Evolutionary conservation across 1,284 basidiomycete genomes (phyloP), one percentile per base, ranked within the genome.

Genomic region (Baeospora myosura): DNA sequence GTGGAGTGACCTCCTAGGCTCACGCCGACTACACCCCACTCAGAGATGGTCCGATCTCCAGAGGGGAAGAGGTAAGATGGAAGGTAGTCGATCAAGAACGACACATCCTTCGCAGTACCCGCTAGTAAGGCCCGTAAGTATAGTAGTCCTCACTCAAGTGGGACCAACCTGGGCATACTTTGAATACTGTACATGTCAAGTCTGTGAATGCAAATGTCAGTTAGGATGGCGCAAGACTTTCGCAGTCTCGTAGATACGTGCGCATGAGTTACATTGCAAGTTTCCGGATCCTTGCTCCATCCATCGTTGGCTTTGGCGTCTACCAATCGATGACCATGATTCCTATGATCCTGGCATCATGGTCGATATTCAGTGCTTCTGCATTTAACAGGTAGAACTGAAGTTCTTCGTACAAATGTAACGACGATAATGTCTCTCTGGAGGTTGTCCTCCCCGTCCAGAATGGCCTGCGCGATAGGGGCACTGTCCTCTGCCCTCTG

Each of bases 31-130:
- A 81, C 63, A 4, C 79, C 77, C 78, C 81, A 94, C 45, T 79
- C 71, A 3, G 65, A 68, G 30, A 95, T 74, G 4, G 53, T 58
- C 8, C 78, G 68, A 49, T 92, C 81, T 10, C 68, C 78, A 16
- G 66, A 54, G 0, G 89, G 89, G 56, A 86, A 95, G 17, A 95
- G 62, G 58, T 84, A 88, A 1, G 80, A 58, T 0, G 83, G 77
- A 2, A 95, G 67, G 55, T 89, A 85, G 57, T 92, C 86, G 47
- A 93, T 82, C 44, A 95, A 58, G 61, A 85, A 81, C 0, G 81
- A 81, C 5, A 89, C 73, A 54, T 95, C 92, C 35, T 72, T 66
- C 2, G 80, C 78, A 0, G 85, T 85, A 3, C 90, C 90, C 44
- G 68, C 80, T 83, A 47, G 24, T 5, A 21, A 16, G n/a, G 14